A percentile compares a stretch with the other conserved stretches of the same genome.
These are phyloP conservation scores for Pachysandra terminalis DNA, from an alignment of 164 flowering plant species.

Conservation along the genomic window DNA sequence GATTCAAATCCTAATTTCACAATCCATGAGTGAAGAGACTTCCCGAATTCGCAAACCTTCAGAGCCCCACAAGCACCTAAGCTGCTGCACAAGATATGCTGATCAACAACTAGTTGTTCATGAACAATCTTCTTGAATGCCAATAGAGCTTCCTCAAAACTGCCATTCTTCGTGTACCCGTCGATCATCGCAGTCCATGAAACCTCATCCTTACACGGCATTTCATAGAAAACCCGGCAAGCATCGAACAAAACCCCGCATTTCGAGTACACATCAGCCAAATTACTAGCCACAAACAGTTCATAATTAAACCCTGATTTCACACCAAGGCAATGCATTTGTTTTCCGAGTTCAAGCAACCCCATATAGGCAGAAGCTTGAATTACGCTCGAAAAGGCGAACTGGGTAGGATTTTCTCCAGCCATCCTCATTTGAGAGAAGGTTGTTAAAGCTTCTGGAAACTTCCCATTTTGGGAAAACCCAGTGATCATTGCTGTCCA, in stretches of 20 bases:
- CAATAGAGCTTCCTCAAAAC: conserved; percentile 35
- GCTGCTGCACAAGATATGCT: conserved; percentile 35
- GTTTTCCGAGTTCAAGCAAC: conserved; percentile 28
- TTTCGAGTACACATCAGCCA: conserved; percentile 49
- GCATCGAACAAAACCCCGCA: conserved; percentile 39
- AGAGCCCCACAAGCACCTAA: conserved; percentile 41
- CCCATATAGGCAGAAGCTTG: conserved; percentile 34
- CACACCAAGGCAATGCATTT: conserved; percentile 41
- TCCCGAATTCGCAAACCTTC: conserved; percentile 30
- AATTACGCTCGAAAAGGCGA: conserved; percentile 47
- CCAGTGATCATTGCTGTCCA: conserved; percentile 63
- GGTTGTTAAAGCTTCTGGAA: conserved; percentile 23
- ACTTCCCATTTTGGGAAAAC: conserved; percentile 34
- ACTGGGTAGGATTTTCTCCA: conserved; percentile 44
- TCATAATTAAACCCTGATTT: conserved; percentile 41
- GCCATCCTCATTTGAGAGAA: conserved; percentile 37
- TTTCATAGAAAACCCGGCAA: conserved; percentile 42
- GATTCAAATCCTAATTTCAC: conserved; percentile 41
- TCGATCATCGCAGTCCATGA: conserved; percentile 58
- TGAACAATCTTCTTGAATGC: conserved; percentile 36
- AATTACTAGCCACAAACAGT: conserved; percentile 45
- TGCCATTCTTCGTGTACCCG: conserved; percentile 48
- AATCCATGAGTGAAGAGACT: conserved; percentile 34
- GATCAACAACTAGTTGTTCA: conserved; percentile 31
- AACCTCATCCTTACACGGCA: conserved; percentile 50